Conservation (phyloP, 371 early-diverging fungal species). For the Dichotomocladium elegans region DNA sequence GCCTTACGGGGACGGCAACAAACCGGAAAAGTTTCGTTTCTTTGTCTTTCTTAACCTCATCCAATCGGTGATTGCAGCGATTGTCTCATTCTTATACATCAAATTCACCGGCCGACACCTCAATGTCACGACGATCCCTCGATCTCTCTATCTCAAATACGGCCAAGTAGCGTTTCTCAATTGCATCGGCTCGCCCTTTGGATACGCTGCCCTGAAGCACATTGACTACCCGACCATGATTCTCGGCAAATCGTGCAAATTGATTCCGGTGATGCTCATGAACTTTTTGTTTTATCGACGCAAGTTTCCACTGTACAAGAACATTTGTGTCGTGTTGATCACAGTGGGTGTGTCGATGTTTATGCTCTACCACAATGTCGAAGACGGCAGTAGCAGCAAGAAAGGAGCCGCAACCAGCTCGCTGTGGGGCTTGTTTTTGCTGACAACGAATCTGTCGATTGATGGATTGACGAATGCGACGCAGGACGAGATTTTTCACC, state of each 20-base stretch:
- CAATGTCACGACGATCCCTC: slow-evolving; percentile 33
- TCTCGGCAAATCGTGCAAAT: slow-evolving; percentile 96
- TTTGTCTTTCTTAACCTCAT: slow-evolving; percentile 87
- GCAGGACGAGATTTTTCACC: slow-evolving; percentile 91
- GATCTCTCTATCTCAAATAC: slow-evolving; percentile 53
- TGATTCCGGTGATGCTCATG: slow-evolving; percentile 96
- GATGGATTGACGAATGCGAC: slow-evolving; percentile 98
- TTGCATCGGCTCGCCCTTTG: slow-evolving; percentile 87
- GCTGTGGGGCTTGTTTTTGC: slow-evolving; percentile 78
- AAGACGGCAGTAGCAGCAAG: slow-evolving; percentile 23
- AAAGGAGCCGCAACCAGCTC: slow-evolving; percentile 47
- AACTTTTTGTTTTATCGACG: slow-evolving; percentile 88
- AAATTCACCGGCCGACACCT: slow-evolving; percentile 40
- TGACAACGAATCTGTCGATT: slow-evolving; percentile 80
- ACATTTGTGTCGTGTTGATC: slow-evolving; percentile 78
- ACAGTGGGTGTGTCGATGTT: slow-evolving; percentile 91
- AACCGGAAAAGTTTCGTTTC: slow-evolving; percentile 72
- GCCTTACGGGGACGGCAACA: slow-evolving; percentile 60
- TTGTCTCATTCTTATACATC: slow-evolving; percentile 75
- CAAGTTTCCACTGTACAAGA: slow-evolving; percentile 80
- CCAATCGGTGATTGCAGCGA: slow-evolving; percentile 77
- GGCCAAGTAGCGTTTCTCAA: slow-evolving; percentile 73
- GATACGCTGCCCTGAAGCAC: slow-evolving; percentile 88
- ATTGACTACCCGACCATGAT: slow-evolving; percentile 98
- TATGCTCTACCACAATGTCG: slow-evolving; percentile 78